Base-by-base conservation (phyloP, 495 filamentous ascomycete species). In the Staphylotrichum longicolle region DNA sequence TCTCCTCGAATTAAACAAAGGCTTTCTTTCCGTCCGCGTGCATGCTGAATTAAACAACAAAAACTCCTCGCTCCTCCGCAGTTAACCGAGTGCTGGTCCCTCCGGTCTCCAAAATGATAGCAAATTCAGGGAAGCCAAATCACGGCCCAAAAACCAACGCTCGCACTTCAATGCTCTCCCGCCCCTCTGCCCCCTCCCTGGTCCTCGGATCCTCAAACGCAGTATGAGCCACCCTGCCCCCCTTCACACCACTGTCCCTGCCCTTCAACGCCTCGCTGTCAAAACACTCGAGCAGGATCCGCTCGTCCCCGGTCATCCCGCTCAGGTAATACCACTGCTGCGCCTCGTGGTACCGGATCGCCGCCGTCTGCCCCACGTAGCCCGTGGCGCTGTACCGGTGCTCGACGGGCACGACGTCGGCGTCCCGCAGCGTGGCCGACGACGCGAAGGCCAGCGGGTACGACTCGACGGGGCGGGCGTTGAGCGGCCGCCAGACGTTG, bases 141-240 rank as follows among this genome's bases (percentile, higher is more conserved):
- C 20, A 89, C 20, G 75, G 72, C 0, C 90, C 90, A 82, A 95
- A 93, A 10, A 96, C 86, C 73, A 96, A 78, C 15, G 91, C 88
- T 69, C 90, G 80, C 15, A 96, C 88, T 73, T 95, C 91, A 73
- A 96, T 93, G 72, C 91, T 95, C 81, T 94, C 89, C 69, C 87
- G 79, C 15, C 74, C 75, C 67, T 79, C 79, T 12, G 80, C 85
- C 32, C 81, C 87, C 37, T 78, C 73, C 34, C 81, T 78, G 14
- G 86, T 89, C 66, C 84, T 78, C 35, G 85, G 85, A 75, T 96
- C 87, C 57, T 76, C 76, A 78, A 96, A 96, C 33, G 91, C 91
- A 11, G 86, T 85, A 80, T 96, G 91, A 41, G 91, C 87, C 57
- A 89, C 83, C 64, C 90, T 77, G 5, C 87, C 86, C 37, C 83